A percentile compares a stretch with the other conserved stretches of the same genome.
Evolutionary conservation across 2,329 filamentous ascomycete species (phyloP).

Genomic region (Trichocomaceae sp.): DNA sequence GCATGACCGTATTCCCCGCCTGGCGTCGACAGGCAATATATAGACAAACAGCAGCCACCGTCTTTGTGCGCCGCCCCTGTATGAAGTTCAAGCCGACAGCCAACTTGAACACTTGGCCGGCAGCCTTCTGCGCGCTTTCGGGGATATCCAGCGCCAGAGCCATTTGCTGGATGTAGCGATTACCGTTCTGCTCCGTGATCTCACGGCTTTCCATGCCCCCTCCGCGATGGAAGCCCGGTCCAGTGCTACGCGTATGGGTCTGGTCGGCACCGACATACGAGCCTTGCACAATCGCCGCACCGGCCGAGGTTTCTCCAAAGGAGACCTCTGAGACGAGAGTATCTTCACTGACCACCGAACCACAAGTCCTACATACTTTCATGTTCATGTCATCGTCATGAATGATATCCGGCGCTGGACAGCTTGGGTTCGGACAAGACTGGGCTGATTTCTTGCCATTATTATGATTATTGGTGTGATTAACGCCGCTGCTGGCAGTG

Average conservation of each 20-base stretch:
- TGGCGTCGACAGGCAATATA: conserved; percentile 81
- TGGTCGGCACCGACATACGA: conserved; percentile 82
- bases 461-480: conserved; percentile 19
- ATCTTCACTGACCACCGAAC: conserved; percentile 73
- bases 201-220: conserved; percentile 46
- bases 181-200: conserved; percentile 41
- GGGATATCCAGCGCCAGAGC: conserved; percentile 40
- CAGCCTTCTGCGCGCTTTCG: conserved; percentile 58
- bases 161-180: conserved; percentile 38
- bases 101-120: conserved; percentile 68
- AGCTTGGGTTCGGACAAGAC: conserved; percentile 41
- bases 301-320: conserved; percentile 80
- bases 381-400: conserved; percentile 42
- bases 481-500: background rate
- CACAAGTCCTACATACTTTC: conserved; percentile 71
- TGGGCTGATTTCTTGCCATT: conserved; percentile 20
- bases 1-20: conserved; percentile 74
- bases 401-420: conserved; percentile 40
- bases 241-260: conserved; percentile 62
- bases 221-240: conserved; percentile 41
- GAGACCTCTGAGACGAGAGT: conserved; percentile 89
- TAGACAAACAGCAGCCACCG: conserved; percentile 82
- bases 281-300: conserved; percentile 85
- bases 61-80: conserved; percentile 76
- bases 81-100: conserved; percentile 70